Conservation (phyloP, 2,329 filamentous ascomycete species). For the Aspergillus fijiensis region DNA sequence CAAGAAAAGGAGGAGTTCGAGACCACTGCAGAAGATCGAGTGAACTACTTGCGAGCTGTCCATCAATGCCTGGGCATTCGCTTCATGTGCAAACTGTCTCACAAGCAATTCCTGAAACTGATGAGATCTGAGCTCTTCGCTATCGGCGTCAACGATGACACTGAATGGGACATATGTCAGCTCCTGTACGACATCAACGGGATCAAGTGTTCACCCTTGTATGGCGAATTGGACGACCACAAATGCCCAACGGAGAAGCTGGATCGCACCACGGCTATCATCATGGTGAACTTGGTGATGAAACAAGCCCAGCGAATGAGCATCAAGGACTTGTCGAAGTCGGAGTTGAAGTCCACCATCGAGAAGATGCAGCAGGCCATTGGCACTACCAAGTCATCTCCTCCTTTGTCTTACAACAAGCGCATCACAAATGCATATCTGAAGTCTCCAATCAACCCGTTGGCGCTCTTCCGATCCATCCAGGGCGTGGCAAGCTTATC, state of each 20-base stretch:
- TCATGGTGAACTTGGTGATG: conserved; percentile 81
- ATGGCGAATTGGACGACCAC: conserved; percentile 71
- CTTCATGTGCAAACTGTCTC: conserved; percentile 78
- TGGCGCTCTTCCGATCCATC: conserved; percentile 76
- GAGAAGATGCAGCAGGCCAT: conserved; percentile 91
- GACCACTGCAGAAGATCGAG: conserved; percentile 67
- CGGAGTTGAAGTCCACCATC: conserved; percentile 83
- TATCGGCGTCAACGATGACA: conserved; percentile 73
- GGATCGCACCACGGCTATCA: conserved; percentile 75
- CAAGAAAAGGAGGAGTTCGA: conserved; percentile 66
- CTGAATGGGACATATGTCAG: conserved; percentile 83
- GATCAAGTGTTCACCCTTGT: conserved; percentile 70
- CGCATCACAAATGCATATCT: conserved; percentile 79
- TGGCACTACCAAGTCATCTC: conserved; percentile 70
- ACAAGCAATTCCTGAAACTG: conserved; percentile 85
- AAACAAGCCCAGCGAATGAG: conserved; percentile 77
- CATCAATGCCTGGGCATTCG: conserved; percentile 83
- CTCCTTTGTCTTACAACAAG: conserved; percentile 82
- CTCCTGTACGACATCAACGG: conserved; percentile 81
- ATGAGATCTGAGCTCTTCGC: conserved; percentile 82
- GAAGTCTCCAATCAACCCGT: conserved; percentile 78
- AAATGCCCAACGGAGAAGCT: conserved; percentile 74
- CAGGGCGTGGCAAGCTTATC: conserved; percentile 74
- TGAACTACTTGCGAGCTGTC: conserved; percentile 75
- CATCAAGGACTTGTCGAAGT: conserved; percentile 88